phyloP scores from a whole-genome alignment of 345 rosid species.

The Firmiana major region DNA sequence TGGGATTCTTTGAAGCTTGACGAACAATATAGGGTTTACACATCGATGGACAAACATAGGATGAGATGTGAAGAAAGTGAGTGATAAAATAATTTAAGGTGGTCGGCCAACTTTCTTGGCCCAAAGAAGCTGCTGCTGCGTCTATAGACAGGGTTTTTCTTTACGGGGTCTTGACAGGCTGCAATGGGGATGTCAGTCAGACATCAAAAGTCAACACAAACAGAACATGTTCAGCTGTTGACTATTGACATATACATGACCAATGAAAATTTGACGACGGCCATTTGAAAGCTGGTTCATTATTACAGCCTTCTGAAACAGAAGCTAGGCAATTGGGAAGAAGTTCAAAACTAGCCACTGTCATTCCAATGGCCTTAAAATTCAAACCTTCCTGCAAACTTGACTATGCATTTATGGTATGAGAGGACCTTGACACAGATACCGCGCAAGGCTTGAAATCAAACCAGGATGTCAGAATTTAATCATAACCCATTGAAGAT shows the following conservation, averaged over 20 bases:
- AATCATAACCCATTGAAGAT: too few relatives aligned
- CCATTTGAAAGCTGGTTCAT: background rate
- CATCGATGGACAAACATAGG: background rate
- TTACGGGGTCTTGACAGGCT: background rate
- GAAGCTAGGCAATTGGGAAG: background rate
- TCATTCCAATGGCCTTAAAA: too few relatives aligned
- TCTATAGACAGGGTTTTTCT: background rate
- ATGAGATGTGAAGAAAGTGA: background rate
- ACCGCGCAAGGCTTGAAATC: too few relatives aligned
- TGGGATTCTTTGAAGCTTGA: conserved; percentile 9
- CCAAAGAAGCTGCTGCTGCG: conserved; percentile 15
- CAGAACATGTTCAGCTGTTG: background rate
- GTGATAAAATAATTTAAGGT: background rate
- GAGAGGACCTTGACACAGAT: too few relatives aligned
- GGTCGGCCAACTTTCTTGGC: conserved; percentile 17
- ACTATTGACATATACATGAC: background rate
- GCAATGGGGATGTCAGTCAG: background rate
- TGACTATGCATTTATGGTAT: too few relatives aligned
- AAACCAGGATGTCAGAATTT: too few relatives aligned
- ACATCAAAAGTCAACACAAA: background rate
- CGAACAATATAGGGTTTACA: background rate
- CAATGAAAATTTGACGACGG: background rate
- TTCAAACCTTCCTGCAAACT: too few relatives aligned
- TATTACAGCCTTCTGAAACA: background rate
- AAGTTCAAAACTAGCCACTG: too few relatives aligned